Conservation (phyloP, 176 grass and related monocot genomes). For the Themeda triandra region DNA sequence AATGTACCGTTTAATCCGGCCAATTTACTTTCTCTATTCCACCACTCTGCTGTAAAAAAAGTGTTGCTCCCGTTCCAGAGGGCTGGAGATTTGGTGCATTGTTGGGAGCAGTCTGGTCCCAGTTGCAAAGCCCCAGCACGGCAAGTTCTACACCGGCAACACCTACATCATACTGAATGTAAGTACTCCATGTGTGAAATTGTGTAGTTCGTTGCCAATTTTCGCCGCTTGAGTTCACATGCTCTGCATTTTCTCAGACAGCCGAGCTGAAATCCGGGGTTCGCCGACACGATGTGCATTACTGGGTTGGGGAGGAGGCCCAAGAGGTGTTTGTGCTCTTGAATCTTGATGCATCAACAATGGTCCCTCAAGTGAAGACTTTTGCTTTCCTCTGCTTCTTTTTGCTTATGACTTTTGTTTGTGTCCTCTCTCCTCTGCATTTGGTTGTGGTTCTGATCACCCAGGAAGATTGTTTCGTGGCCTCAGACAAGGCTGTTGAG, state of each 20-base stretch:
- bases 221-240: not conserved
- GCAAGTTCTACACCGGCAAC: slow-evolving; percentile 70
- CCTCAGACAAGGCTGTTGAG: slow-evolving; percentile 76
- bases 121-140: slow-evolving; percentile 57
- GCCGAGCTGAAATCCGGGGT: slow-evolving; percentile 55
- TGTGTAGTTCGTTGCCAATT: not conserved
- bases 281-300: slow-evolving; percentile 66
- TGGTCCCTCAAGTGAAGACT: not conserved
- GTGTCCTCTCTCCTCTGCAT: not conserved
- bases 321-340: slow-evolving; percentile 49
- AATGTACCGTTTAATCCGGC: not conserved
- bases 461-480: slow-evolving; percentile 63
- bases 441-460: slow-evolving; percentile 26
- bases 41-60: not conserved
- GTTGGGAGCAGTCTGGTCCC: slow-evolving; percentile 46
- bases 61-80: slow-evolving; percentile 29
- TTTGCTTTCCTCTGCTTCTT: not conserved
- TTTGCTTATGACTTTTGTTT: slow-evolving; percentile 18
- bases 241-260: slow-evolving; percentile 42
- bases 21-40: not conserved
- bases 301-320: slow-evolving; percentile 77
- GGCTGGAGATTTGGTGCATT: slow-evolving; percentile 78
- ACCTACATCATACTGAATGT: slow-evolving; percentile 70
- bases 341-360: not conserved
- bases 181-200: slow-evolving; percentile 23